A percentile compares a stretch with the other conserved stretches of the same genome.
Evolutionary conservation across 2,329 filamentous ascomycete genomes (phyloP).

Genomic region (Xylaria hypoxylon): DNA sequence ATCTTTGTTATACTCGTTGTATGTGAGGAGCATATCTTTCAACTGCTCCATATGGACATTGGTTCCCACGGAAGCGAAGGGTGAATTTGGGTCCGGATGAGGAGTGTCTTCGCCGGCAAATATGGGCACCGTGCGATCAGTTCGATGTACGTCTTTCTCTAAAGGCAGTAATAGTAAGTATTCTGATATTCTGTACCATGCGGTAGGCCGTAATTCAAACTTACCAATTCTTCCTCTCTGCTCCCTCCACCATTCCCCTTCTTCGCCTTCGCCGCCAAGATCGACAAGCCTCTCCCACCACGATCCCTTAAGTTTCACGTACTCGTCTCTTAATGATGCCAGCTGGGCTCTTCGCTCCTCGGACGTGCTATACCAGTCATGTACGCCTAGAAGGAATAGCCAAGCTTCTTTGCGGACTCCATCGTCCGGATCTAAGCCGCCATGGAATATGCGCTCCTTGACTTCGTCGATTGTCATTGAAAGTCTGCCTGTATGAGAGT

Average conservation of each 20-base stretch:
- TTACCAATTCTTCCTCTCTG: conserved; percentile 93
- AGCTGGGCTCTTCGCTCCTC: conserved; percentile 87
- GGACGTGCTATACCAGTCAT: conserved; percentile 89
- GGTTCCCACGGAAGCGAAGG: conserved; percentile 91
- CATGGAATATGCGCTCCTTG: conserved; percentile 97
- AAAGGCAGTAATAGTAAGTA: conserved; percentile 45
- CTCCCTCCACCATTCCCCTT: conserved; percentile 96
- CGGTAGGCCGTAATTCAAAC: conserved; percentile 49
- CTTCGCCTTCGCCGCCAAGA: conserved; percentile 79
- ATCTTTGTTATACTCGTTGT: conserved; percentile 97
- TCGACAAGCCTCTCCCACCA: conserved; percentile 98
- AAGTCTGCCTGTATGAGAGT: conserved; percentile 77
- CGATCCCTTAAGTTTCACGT: conserved; percentile 89
- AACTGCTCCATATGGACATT: conserved; percentile 98
- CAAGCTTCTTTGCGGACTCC: conserved; percentile 96
- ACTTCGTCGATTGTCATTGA: conserved; percentile 89
- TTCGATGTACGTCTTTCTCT: conserved; percentile 99
- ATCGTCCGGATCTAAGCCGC: conserved; percentile 87
- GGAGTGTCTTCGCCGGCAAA: conserved; percentile 97
- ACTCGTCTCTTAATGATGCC: conserved; percentile 90
- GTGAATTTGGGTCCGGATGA: conserved; percentile 94
- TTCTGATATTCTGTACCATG: conserved; percentile 2
- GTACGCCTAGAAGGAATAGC: conserved; percentile 91
- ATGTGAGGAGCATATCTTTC: conserved; percentile 98
- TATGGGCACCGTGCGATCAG: conserved; percentile 92